Percentiles rank a stretch among this genome's conserved stretches.
These are phyloP conservation scores for Aspergillus puulaauensis DNA, from an alignment of 2,329 filamentous ascomycete species.

Conservation along the genomic window DNA sequence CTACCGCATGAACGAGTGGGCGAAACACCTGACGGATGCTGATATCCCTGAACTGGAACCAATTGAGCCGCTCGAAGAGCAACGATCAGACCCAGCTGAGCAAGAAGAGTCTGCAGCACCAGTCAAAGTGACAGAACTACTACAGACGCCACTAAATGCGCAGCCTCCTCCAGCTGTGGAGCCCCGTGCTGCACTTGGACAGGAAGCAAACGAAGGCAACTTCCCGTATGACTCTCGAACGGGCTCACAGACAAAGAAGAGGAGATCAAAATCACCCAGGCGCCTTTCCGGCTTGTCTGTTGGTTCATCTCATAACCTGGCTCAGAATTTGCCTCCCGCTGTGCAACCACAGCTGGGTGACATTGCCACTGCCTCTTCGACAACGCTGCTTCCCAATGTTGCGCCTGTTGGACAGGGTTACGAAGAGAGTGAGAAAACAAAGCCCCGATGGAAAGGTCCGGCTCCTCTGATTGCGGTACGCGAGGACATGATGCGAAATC, in stretches of 20 bases:
- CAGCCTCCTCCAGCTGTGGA: conserved; percentile 41
- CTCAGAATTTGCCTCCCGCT: conserved; percentile 2
- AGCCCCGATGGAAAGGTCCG: conserved; percentile 27
- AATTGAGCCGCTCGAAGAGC: conserved; percentile 39
- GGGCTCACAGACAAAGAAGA: conserved; percentile 11
- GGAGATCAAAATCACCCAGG: conserved; percentile 8
- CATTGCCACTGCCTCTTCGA: conserved; percentile 13
- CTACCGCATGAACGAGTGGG: conserved; percentile 94
- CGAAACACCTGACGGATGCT: conserved; percentile 78
- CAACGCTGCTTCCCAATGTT: conserved; percentile 22
- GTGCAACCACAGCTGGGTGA: conserved; percentile 9
- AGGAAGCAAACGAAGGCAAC: conserved; percentile 17
- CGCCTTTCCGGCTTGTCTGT: conserved; percentile 7
- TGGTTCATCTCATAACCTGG: conserved; percentile 1
- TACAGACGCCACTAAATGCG: conserved; percentile 61
- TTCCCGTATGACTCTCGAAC: conserved; percentile 15
- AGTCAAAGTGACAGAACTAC: conserved; percentile 63
- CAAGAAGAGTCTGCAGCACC: conserved; percentile 58
- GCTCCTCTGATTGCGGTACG: conserved; percentile 56
- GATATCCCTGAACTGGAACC: conserved; percentile 67
- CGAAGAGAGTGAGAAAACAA: conserved; percentile 17
- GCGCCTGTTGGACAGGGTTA: conserved; percentile 12
- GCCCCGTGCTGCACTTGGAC: conserved; percentile 7
- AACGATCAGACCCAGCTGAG: conserved; percentile 29
- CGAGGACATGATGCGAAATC: conserved; percentile 49